Evolutionary conservation across 768 basidiomycete species (phyloP).

Genomic region (Hericium alpestre): DNA sequence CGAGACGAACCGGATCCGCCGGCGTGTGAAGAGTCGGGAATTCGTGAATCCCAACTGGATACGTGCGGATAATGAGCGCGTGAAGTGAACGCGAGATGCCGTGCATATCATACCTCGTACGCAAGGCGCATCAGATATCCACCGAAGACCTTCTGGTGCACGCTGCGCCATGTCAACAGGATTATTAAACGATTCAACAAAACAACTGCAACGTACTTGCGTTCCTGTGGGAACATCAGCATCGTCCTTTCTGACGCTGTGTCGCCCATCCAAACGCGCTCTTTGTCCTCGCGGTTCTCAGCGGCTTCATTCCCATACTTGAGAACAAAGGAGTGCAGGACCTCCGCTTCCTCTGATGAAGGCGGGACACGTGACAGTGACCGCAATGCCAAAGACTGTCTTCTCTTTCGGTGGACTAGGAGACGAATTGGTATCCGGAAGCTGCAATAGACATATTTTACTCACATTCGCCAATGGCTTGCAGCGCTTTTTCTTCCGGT

Average conservation of each 20-base stretch:
- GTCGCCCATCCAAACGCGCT: conserved; percentile 66
- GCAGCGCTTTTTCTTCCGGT: conserved; percentile 52
- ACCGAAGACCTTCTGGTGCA: conserved; percentile 79
- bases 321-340: conserved; percentile 62
- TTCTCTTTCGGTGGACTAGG: conserved; percentile 50
- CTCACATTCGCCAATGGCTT: conserved; percentile 59
- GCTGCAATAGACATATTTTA: conserved; percentile 4
- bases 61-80: not conserved
- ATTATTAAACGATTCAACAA: not conserved
- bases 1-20: conserved; percentile 60
- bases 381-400: conserved; percentile 39
- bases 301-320: conserved; percentile 35
- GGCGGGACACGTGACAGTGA: conserved; percentile 70
- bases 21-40: conserved; percentile 55
- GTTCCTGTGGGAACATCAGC: conserved; percentile 79
- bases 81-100: not conserved
- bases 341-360: conserved; percentile 53
- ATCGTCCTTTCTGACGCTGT: conserved; percentile 58
- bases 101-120: conserved; percentile 40
- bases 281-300: conserved; percentile 18
- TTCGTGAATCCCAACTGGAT: conserved; percentile 64
- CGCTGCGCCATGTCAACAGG: conserved; percentile 25
- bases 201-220: conserved; percentile 43
- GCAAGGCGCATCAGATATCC: conserved; percentile 62
- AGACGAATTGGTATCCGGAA: not conserved